Evolutionary conservation across 345 rosid genomes (phyloP), one percentile per base, ranked within the genome.

Genomic region (Camelina hispida): DNA sequence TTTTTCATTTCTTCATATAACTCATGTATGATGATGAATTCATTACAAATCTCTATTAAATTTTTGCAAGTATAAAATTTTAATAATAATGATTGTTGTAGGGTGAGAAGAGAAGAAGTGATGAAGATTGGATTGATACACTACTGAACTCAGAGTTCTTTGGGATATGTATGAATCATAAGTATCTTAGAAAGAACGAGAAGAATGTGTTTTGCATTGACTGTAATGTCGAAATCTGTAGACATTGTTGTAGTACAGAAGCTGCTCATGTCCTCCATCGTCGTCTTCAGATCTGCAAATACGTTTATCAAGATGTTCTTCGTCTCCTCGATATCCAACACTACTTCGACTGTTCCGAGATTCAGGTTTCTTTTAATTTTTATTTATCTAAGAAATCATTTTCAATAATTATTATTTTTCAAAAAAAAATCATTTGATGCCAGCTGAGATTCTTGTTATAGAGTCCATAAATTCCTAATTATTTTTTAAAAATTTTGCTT

Each of bases 231-330:
- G 89, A 80, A 37, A 77, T 87, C 25, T 93, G 98, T 59, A 83
- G 85, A 70, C 91, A 91, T 66, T 93, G 98, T 63, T 68, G 77
- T 16, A 43, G 74, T 32, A 25, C 76, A 61, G 81, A 78, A 10
- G 15, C 73, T 66, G 15, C 73, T 66, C 93, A 90, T 53, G 20
- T 69, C 53, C 83, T 76, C 46, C 98, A 93, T 68, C 81, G 82
- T 37, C 85, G 84, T 37, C 88, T 93, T 74, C 95, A 89, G 93
- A 91, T 93, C 95, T 87, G 88, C 87, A 93, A 89, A 75, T 93
- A 91, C 77, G 93, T 89, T 55, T 93, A 93, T 67, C 96, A 90
- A 9, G 93, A 93, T 69, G 97, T 93, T 30, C 86, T 93, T 63
- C 89, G 96, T 35, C 87, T 91, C 32, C 89, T 83, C 37, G 96